These are phyloP conservation scores for Trichophaea hybrida DNA, from an alignment of 2,329 filamentous ascomycete species.

Conservation along the genomic window DNA sequence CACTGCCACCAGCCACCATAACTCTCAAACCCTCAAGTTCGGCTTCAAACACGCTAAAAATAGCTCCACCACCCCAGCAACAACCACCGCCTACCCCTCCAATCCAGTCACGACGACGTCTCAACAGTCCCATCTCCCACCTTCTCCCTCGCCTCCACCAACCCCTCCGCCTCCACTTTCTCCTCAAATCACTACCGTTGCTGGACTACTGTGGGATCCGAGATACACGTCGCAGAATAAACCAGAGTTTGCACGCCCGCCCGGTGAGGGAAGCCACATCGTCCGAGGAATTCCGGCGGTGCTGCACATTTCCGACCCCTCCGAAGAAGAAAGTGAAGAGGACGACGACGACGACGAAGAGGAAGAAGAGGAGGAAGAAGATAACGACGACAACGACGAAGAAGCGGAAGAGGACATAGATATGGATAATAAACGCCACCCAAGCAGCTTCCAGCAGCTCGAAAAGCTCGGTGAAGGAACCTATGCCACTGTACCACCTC, in stretches of 20 bases:
- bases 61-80: not conserved
- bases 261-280: constrained; percentile 5
- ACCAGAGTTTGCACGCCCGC: constrained; percentile 11
- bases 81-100: not conserved
- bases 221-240: constrained; percentile 9
- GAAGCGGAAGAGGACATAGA: constrained; percentile 9
- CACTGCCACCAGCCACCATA: too few species aligned
- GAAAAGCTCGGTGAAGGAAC: constrained; percentile 98
- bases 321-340: constrained; percentile 36
- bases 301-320: constrained; percentile 61
- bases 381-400: constrained; percentile 23
- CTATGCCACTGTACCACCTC: constrained; percentile 66
- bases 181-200: constrained; percentile 64
- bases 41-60: not conserved
- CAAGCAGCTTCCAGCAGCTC: constrained; percentile 96
- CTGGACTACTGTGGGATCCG: constrained; percentile 15
- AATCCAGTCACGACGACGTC: not conserved
- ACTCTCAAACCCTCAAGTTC: too few species aligned
- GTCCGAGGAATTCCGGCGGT: constrained; percentile 33
- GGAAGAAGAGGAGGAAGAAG: constrained; percentile 28
- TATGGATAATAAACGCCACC: constrained; percentile 88
- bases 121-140: not conserved
- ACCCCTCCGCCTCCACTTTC: constrained; percentile 46
- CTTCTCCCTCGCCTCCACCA: not conserved
- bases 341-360: constrained; percentile 36